A percentile compares a stretch with the other conserved stretches of the same genome.
Conservation (phyloP, 2,329 filamentous ascomycete species). For the Balansia obtecta region DNA sequence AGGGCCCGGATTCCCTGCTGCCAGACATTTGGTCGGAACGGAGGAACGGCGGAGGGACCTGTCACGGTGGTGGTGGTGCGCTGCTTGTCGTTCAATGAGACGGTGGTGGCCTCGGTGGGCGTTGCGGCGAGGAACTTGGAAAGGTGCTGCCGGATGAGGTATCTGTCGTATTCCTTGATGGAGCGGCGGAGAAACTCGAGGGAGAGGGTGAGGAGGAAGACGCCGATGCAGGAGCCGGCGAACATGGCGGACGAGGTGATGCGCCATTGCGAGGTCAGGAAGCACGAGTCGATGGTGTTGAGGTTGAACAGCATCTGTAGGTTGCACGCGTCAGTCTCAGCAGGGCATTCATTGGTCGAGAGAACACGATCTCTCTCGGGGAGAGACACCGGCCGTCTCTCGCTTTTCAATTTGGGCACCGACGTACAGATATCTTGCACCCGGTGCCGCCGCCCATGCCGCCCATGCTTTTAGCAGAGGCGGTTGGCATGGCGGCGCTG, state of each 20-base stretch:
- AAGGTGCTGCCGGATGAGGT: constrained; percentile 43
- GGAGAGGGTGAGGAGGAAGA: constrained; percentile 57
- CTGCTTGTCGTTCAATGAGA: constrained; percentile 14
- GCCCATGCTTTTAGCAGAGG: constrained; percentile 7
- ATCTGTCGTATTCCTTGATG: constrained; percentile 60
- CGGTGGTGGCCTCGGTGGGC: constrained; percentile 5
- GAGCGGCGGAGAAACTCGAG: constrained; percentile 62
- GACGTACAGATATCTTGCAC: constrained; percentile 27
- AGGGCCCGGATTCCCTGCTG: constrained; percentile 57
- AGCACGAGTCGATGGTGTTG: constrained; percentile 58
- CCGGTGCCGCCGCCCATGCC: constrained; percentile 14
- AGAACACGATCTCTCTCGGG: not conserved
- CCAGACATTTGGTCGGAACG: constrained; percentile 43
- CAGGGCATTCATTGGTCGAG: not conserved
- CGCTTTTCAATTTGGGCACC: not conserved
- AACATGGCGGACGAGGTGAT: constrained; percentile 60
- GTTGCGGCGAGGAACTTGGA: constrained; percentile 16
- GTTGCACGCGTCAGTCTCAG: not conserved
- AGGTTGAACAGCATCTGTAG: constrained; percentile 69
- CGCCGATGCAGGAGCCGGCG: constrained; percentile 67
- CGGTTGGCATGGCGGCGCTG: constrained; percentile 7
- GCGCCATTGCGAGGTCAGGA: constrained; percentile 58
- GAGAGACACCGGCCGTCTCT: too few relatives aligned
- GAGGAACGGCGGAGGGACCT: constrained; percentile 11
- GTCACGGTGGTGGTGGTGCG: constrained; percentile 5